These are phyloP conservation scores for Nemania serpens DNA, from an alignment of 2,329 filamentous ascomycete genomes.

Conservation along the genomic window DNA sequence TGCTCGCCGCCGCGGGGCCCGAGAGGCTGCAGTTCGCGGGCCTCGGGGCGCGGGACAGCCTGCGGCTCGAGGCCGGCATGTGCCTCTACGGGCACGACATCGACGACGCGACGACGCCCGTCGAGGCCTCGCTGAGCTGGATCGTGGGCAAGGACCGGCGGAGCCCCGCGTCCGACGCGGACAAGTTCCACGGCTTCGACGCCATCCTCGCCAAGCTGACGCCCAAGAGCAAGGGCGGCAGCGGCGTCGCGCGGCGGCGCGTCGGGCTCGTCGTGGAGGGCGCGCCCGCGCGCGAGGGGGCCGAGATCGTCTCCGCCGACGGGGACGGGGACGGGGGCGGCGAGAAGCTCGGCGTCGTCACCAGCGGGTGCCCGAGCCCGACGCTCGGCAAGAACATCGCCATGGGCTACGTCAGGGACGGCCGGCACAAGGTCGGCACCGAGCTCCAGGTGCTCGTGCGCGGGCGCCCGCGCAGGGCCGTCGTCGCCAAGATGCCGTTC, in stretches of 20 bases:
- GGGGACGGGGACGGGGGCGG: constrained; percentile 63
- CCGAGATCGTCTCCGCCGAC: constrained; percentile 66
- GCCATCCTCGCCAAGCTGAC: constrained; percentile 78
- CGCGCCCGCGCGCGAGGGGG: constrained; percentile 87
- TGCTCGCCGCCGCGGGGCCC: constrained; percentile 67
- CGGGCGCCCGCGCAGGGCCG: constrained; percentile 74
- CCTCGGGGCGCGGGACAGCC: constrained; percentile 86
- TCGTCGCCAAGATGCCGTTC: constrained; percentile 88
- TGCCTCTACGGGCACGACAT: constrained; percentile 99
- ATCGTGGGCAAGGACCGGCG: constrained; percentile 81
- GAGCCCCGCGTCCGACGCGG: constrained; percentile 45
- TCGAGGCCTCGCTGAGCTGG: constrained; percentile 69
- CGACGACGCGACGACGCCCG: constrained; percentile 71
- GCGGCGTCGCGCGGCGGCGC: constrained; percentile 71
- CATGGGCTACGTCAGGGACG: constrained; percentile 89
- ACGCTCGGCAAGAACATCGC: constrained; percentile 88
- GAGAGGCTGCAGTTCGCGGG: constrained; percentile 77
- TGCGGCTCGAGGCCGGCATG: constrained; percentile 96
- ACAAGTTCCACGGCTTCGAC: constrained; percentile 85
- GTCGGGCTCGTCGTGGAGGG: constrained; percentile 84
- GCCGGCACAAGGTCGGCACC: constrained; percentile 81
- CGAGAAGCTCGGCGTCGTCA: constrained; percentile 73
- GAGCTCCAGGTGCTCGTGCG: constrained; percentile 78
- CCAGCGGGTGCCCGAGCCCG: constrained; percentile 88
- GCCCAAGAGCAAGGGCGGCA: constrained; percentile 72